Evolutionary conservation across 1,284 basidiomycete species (phyloP), one percentile per base, ranked within the genome.

Genomic region (Papiliotrema terrestris): DNA sequence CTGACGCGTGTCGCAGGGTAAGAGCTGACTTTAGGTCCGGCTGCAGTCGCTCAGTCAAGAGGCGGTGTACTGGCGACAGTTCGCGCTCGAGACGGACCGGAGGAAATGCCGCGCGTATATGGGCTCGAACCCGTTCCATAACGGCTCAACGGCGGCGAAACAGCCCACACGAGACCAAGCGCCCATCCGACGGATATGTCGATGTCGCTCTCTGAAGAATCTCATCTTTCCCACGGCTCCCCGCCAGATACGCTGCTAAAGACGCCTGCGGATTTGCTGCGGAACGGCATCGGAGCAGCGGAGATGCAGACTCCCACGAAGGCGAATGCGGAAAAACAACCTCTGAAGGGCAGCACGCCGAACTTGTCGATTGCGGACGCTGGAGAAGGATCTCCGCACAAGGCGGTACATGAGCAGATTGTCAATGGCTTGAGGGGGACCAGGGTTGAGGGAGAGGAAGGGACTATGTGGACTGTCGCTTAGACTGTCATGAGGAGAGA

Each of bases 71-170:
- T 65, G 62, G 63, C 54, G 61, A 13, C 54, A 60, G 36, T 65
- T 65, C 41, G 65, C 63, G 13, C 49, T 65, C 22, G 55, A 59
- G 13, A 26, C 52, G 25, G 63, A 67, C 52, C n/a, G 59, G n/a
- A 45, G 54, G 8, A 36, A 48, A 14, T 67, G 58, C 51, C 53
- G 52, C 17, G 15, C 29, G 4, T 67, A 49, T 47, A 52, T 67
- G 50, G 36, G 46, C 3, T 58, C 63, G 9, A 56, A 57, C n/a
- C 63, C 63, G 2, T 65, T 65, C 47, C 26, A 20, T 2, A 23
- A 20, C 29, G 35, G 19, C 19, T 17, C 17, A 5, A n/a, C 46
- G n/a, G 22, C 46, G 35, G 37, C 22, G 35, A 35, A 14, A 11
- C 43, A 20, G 8, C 4, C 5, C 6, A 17, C 14, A 11, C 43